A percentile compares a stretch with the other conserved stretches of the same genome.
Conservation (phyloP, 495 filamentous ascomycete genomes). For the Podospora conica region DNA sequence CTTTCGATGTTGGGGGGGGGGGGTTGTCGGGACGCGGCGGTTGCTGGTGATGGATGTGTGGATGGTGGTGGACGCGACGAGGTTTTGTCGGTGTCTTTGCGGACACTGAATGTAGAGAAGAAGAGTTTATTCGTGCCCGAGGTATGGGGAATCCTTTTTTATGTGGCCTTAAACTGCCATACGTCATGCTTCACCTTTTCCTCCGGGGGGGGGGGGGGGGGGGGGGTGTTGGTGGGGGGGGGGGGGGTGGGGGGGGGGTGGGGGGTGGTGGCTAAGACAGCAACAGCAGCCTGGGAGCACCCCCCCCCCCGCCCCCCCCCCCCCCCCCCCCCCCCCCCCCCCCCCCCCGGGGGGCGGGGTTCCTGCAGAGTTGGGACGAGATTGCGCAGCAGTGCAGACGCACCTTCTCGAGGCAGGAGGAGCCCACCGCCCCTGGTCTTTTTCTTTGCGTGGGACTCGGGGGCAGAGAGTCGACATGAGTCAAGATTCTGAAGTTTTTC, state of each 20-base stretch:
- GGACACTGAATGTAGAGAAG: not conserved
- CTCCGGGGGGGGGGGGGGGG: not conserved
- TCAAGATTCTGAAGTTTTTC: not conserved
- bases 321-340: too few species aligned
- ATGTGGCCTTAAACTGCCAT: not conserved
- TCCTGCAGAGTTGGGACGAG: too few species aligned
- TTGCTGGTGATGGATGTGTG: not conserved
- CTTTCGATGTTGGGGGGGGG: not conserved
- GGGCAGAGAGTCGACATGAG: not conserved
- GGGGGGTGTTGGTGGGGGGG: too few species aligned
- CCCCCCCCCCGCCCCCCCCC: too few species aligned
- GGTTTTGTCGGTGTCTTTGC: not conserved
- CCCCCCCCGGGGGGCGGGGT: too few species aligned
- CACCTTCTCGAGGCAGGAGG: too few species aligned
- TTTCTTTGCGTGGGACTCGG: too few species aligned
- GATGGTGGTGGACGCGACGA: not conserved
- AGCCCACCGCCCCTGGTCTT: too few species aligned
- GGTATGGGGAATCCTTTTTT: not conserved
- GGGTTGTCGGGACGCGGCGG: not conserved
- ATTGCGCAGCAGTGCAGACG: too few species aligned
- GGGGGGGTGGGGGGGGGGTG: too few species aligned
- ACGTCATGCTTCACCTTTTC: not conserved
- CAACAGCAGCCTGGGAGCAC: too few species aligned
- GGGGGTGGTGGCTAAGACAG: too few species aligned
- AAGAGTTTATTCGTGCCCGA: not conserved